Base-by-base conservation (phyloP, 495 filamentous ascomycete genomes). In the Penicillium coprophilum region DNA sequence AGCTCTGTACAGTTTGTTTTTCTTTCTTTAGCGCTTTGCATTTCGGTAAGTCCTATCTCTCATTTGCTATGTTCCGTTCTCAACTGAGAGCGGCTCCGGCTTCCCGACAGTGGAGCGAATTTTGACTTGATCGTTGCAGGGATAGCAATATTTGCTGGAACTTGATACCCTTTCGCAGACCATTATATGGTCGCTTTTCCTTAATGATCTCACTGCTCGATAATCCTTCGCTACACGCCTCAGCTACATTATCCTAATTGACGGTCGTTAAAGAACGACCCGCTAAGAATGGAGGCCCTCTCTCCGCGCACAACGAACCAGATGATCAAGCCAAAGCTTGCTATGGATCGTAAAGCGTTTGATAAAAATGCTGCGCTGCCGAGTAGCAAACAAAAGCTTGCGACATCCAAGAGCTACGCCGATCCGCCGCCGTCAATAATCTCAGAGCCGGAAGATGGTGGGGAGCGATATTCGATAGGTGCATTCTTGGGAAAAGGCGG, bases 401-500 rank as follows among this genome's bases (percentile, higher is more conserved):
- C 75, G n/a, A 67, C 69, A 4, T 72, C 73, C 7, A 80, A 77
- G 47, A 80, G 87, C 53, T 86, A 89, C 66, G 86, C 90, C 28
- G 85, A 88, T 9, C 86, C 85, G 32, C 91, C 90, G 17, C 93
- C 94, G 27, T 71, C 84, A 49, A 75, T 89, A 62, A 89, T 97
- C 23, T 70, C 76, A 53, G 91, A 96, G 66, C 91, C 90, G 52
- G 82, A 84, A 38, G 80, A 81, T 62, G 80, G 88, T 72, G 86
- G 87, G 49, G 86, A 90, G 56, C 79, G 83, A 49, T 98, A 96
- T 76, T 81, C 84, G 38, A 88, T 91, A 7, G 94, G 93, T n/a
- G 80, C 77, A 39, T 84, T 89, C 50, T 76, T 98, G 41, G 94
- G 94, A 0, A 96, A 94, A 74, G 94, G 94, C 43, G 94, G 94